Evolutionary conservation across 1,284 basidiomycete genomes (phyloP).

Genomic region (Cutaneotrichosporon spelunceum): DNA sequence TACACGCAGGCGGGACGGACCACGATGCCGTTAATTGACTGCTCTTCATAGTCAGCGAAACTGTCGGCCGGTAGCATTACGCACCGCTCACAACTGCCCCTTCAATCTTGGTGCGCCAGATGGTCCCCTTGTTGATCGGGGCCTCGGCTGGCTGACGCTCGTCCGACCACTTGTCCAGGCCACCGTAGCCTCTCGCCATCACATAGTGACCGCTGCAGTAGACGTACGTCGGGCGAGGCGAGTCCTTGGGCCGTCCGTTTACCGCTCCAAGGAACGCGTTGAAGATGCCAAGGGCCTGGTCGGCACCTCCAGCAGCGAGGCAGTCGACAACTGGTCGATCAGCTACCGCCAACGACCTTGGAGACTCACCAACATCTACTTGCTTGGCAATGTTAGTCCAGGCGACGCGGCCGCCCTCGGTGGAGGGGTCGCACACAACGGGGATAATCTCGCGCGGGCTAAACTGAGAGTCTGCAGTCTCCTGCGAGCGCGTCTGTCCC

Average conservation of each 20-base stretch:
- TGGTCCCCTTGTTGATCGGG: slow-evolving; percentile 26
- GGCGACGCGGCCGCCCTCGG: slow-evolving; percentile 35
- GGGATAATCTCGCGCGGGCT: slow-evolving; percentile 58
- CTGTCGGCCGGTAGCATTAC: not conserved
- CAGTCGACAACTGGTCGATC: slow-evolving; percentile 45
- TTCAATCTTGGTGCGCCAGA: slow-evolving; percentile 41
- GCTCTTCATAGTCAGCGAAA: not conserved
- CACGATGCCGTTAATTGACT: slow-evolving; percentile 22
- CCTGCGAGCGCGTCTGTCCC: slow-evolving; percentile 54
- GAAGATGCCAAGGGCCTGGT: slow-evolving; percentile 42
- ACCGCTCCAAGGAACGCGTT: slow-evolving; percentile 11
- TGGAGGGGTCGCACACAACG: slow-evolving; percentile 52
- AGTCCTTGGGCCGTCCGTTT: slow-evolving; percentile 2
- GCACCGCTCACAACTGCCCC: slow-evolving; percentile 31
- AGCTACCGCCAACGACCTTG: slow-evolving; percentile 11
- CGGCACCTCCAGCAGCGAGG: slow-evolving; percentile 40
- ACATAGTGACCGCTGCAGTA: slow-evolving; percentile 58
- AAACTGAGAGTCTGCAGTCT: slow-evolving; percentile 13
- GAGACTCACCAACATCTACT: slow-evolving; percentile 55
- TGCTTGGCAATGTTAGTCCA: slow-evolving; percentile 54
- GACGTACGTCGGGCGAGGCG: slow-evolving; percentile 50
- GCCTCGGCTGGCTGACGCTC: slow-evolving; percentile 29
- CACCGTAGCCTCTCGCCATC: slow-evolving; percentile 46
- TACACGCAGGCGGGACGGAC: slow-evolving; percentile 48
- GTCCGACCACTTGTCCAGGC: slow-evolving; percentile 38